Conservation (phyloP, 1,284 basidiomycete genomes). For the Vanrija humicola region DNA sequence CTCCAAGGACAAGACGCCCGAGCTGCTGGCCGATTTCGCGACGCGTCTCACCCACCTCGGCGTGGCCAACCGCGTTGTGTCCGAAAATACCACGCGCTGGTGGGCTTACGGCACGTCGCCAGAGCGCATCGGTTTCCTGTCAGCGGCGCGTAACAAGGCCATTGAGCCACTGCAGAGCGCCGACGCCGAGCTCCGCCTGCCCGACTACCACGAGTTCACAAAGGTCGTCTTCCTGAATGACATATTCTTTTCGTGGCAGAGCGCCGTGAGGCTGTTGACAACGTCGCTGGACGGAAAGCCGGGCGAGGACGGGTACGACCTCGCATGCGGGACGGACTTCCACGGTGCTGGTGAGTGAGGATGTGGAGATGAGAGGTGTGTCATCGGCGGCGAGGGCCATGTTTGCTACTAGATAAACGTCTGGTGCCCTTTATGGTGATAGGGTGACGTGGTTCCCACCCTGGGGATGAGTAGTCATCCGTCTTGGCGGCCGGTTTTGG, state of each 20-base stretch:
- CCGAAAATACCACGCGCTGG: slow-evolving; percentile 29
- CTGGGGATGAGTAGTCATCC: too few species aligned
- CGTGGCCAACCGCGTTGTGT: slow-evolving; percentile 47
- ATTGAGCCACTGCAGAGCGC: slow-evolving; percentile 48
- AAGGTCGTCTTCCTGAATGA: slow-evolving; percentile 57
- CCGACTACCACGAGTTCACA: slow-evolving; percentile 49
- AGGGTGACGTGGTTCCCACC: too few species aligned
- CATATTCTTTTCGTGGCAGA: slow-evolving; percentile 53
- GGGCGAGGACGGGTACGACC: slow-evolving; percentile 51
- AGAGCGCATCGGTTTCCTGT: slow-evolving; percentile 53
- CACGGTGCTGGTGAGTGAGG: slow-evolving; percentile 45
- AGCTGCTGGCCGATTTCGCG: slow-evolving; percentile 49
- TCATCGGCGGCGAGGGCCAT: neutral
- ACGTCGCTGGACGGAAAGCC: slow-evolving; percentile 39
- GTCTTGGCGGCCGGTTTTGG: too few species aligned
- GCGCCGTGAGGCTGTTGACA: slow-evolving; percentile 53
- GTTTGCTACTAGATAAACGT: neutral
- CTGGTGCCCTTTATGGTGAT: neutral
- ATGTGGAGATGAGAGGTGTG: neutral
- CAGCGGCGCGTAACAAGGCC: slow-evolving; percentile 53
- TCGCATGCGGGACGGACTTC: slow-evolving; percentile 58
- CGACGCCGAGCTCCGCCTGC: slow-evolving; percentile 25
- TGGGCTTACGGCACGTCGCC: slow-evolving; percentile 47
- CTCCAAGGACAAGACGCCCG: slow-evolving; percentile 52
- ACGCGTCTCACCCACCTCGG: slow-evolving; percentile 36